phyloP scores from a whole-genome alignment of 83 land plant species.

The Diphasiastrum complanatum region DNA sequence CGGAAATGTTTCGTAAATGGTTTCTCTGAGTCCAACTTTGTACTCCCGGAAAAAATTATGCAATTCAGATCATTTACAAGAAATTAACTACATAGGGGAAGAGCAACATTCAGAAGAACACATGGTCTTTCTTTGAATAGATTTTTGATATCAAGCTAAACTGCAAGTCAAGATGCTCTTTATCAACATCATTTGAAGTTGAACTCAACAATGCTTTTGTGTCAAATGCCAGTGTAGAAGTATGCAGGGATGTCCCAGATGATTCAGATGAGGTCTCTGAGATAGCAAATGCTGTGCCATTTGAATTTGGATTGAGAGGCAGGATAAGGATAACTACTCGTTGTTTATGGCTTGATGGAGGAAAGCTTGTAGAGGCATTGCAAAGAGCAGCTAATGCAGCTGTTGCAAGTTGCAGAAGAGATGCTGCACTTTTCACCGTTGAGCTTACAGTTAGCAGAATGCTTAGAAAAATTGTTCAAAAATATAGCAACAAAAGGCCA shows the following conservation, averaged over 20 bases:
- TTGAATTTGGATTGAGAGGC: slow-evolving; percentile 46
- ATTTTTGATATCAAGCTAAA: background rate
- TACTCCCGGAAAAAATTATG: no score
- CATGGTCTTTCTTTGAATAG: no score
- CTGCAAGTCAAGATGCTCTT: background rate
- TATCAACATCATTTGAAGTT: background rate
- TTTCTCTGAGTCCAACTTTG: no score
- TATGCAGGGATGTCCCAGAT: slow-evolving; percentile 1
- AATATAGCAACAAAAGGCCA: slow-evolving; percentile 79
- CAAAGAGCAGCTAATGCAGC: slow-evolving; percentile 85
- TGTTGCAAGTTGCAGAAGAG: slow-evolving; percentile 67
- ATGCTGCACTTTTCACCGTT: slow-evolving; percentile 58
- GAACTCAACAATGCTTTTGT: slow-evolving; percentile 1
- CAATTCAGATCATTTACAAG: no score
- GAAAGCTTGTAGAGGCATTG: slow-evolving; percentile 79
- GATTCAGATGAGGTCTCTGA: slow-evolving; percentile 32
- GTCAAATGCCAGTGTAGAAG: background rate
- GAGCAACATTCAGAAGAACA: no score
- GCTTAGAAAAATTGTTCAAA: slow-evolving; percentile 77
- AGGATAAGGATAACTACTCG: slow-evolving; percentile 86
- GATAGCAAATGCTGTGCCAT: slow-evolving; percentile 21
- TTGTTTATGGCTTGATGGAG: slow-evolving; percentile 88
- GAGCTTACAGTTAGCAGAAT: slow-evolving; percentile 74
- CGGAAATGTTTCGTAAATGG: no score
- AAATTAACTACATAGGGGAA: no score